These are phyloP conservation scores for Phytophthora palmivora DNA, from an alignment of 352 stramenopile genomes.

Conservation along the genomic window DNA sequence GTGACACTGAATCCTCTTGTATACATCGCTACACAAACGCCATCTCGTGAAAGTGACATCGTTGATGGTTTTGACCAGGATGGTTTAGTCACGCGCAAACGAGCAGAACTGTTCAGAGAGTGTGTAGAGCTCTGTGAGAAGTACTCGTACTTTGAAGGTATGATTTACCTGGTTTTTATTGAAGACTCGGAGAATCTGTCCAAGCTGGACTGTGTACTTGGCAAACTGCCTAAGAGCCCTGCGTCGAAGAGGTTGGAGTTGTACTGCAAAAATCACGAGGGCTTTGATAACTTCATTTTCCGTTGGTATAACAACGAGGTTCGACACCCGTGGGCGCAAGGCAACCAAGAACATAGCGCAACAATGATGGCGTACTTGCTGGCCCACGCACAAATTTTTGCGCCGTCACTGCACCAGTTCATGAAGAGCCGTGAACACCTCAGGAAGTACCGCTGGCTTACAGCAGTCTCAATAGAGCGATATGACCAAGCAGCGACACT, in stretches of 20 bases:
- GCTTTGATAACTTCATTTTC: conserved; percentile 73
- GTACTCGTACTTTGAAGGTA: conserved; percentile 86
- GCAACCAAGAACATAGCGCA: conserved; percentile 15
- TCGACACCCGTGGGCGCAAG: conserved; percentile 66
- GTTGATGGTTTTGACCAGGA: conserved; percentile 42
- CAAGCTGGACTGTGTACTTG: conserved; percentile 79
- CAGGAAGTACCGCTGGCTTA: conserved; percentile 70
- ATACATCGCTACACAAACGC: conserved; percentile 60
- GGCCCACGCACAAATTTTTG: conserved; percentile 67
- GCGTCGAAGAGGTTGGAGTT: conserved; percentile 67
- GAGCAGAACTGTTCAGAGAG: conserved; percentile 55
- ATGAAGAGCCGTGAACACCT: conserved; percentile 66
- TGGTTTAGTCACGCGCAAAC: conserved; percentile 45
- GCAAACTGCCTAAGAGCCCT: conserved; percentile 55
- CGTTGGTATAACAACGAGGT: conserved; percentile 83
- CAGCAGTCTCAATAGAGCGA: conserved; percentile 65
- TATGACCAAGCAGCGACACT: conserved; percentile 67
- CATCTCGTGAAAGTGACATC: conserved; percentile 28
- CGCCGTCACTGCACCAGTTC: conserved; percentile 64
- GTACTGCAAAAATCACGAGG: conserved; percentile 66
- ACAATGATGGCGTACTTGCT: conserved; percentile 74
- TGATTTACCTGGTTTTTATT: conserved; percentile 74
- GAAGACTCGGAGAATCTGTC: conserved; percentile 66
- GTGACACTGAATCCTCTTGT: conserved; percentile 76
- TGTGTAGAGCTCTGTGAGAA: conserved; percentile 72